Percentiles rank a stretch among this genome's conserved stretches.
Conservation (phyloP, 305 asterid genomes). For the Fraxinus floribunda region DNA sequence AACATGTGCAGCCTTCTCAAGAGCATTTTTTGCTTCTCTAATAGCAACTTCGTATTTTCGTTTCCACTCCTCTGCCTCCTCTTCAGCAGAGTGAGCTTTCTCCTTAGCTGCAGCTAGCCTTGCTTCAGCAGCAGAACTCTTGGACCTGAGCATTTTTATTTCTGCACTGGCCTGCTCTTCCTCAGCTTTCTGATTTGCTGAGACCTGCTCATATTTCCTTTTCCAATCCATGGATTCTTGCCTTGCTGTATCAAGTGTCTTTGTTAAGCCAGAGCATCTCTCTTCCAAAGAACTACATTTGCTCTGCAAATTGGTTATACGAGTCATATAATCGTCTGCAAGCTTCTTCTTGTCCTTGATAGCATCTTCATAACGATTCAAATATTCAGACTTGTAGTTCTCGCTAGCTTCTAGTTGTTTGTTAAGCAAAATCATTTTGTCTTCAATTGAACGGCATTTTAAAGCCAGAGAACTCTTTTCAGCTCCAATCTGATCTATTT, state of each 20-base stretch:
- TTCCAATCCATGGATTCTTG: conserved; percentile 79
- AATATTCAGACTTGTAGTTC: conserved; percentile 78
- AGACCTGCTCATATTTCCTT: conserved; percentile 73
- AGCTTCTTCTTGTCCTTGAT: conserved; percentile 76
- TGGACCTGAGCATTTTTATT: conserved; percentile 69
- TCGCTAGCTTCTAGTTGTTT: conserved; percentile 89
- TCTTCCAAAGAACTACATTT: conserved; percentile 78
- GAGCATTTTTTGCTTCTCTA: conserved; percentile 78
- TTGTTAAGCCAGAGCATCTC: conserved; percentile 68
- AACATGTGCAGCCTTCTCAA: conserved; percentile 84
- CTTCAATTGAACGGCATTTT: conserved; percentile 78
- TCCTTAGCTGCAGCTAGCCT: conserved; percentile 93
- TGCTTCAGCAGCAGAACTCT: conserved; percentile 93
- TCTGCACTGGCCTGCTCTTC: conserved; percentile 75
- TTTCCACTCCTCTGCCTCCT: conserved; percentile 97
- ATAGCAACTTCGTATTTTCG: conserved; percentile 83
- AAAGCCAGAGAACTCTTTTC: conserved; percentile 77
- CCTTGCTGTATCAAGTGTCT: conserved; percentile 56
- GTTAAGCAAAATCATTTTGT: conserved; percentile 68
- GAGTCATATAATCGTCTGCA: conserved; percentile 68
- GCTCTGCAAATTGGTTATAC: conserved; percentile 73
- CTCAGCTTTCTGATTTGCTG: conserved; percentile 63
- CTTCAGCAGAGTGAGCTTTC: conserved; percentile 82
- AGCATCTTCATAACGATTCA: conserved; percentile 90
- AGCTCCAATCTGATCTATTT: conserved; percentile 71